Percentiles rank a stretch among this genome's conserved stretches.
These are phyloP conservation scores for Penicillium robsamsonii DNA, from an alignment of 495 filamentous ascomycete species.

Conservation along the genomic window DNA sequence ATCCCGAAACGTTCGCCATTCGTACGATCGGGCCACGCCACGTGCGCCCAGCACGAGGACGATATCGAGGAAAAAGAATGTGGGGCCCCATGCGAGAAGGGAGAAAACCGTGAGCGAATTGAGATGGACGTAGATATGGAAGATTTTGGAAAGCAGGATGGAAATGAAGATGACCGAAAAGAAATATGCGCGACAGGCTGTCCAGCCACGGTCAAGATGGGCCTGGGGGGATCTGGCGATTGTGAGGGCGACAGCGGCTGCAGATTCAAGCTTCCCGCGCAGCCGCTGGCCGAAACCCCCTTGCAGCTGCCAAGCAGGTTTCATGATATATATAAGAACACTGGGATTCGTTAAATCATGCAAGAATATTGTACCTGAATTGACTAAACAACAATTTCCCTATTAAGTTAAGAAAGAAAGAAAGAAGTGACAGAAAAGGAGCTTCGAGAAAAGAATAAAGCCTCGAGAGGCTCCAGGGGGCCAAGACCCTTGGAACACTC, in stretches of 20 bases:
- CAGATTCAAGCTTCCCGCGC: background rate
- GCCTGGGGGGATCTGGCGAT: conserved; percentile 13
- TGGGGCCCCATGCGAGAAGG: conserved; percentile 22
- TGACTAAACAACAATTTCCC: background rate
- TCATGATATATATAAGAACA: background rate
- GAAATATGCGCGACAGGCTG: conserved; percentile 14
- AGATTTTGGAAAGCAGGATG: conserved; percentile 21
- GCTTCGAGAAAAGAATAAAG: too few species aligned
- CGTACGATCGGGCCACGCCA: conserved; percentile 14
- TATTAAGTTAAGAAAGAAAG: background rate
- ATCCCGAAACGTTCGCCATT: conserved; percentile 1
- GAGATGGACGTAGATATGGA: conserved; percentile 25
- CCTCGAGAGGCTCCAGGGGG: too few species aligned
- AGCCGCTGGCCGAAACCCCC: conserved; percentile 4
- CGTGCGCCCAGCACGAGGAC: conserved; percentile 20
- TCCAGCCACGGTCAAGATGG: conserved; percentile 15
- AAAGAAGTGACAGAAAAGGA: background rate
- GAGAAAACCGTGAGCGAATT: conserved; percentile 10
- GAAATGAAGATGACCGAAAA: conserved; percentile 25
- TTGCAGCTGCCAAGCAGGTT: conserved; percentile 1
- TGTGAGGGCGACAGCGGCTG: conserved; percentile 7
- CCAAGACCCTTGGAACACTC: too few species aligned
- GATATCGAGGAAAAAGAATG: conserved; percentile 29
- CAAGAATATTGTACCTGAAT: background rate
- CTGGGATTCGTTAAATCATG: background rate